Evolutionary conservation across 805 yeast species (phyloP).

Genomic region (Schizosaccharomyces octosporus): DNA sequence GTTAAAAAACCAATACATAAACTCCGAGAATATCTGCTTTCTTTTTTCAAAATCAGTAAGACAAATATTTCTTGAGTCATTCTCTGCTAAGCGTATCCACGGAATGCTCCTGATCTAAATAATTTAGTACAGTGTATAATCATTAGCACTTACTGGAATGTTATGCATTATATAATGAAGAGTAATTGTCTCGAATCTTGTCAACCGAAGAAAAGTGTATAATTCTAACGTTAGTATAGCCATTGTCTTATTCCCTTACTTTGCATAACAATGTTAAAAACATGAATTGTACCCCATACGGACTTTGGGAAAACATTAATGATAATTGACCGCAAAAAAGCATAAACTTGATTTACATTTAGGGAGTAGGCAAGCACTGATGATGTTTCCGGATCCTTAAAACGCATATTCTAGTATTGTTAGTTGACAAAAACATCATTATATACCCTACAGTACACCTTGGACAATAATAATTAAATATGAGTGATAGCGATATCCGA

Average conservation of each 20-base stretch:
- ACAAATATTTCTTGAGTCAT: not conserved
- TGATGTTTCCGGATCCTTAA: not conserved
- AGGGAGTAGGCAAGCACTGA: not conserved
- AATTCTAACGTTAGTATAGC: not conserved
- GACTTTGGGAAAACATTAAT: not conserved
- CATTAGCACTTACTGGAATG: not conserved
- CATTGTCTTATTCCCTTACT: too few species aligned
- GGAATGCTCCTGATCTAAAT: not conserved
- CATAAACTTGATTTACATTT: not conserved
- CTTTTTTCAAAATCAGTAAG: conserved; percentile 21
- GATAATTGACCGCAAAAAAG: not conserved
- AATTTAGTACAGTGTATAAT: not conserved
- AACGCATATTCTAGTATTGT: too few species aligned
- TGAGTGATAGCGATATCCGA: not conserved
- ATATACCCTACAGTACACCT: too few species aligned
- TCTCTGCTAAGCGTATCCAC: not conserved
- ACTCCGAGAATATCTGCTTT: conserved; percentile 15
- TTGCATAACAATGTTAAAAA: too few species aligned
- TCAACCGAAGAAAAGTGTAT: not conserved
- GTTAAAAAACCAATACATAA: conserved; percentile 35
- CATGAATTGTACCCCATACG: not conserved
- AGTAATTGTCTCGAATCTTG: not conserved
- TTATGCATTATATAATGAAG: not conserved
- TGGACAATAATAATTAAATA: not conserved
- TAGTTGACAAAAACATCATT: too few species aligned